A percentile compares a stretch with the other conserved stretches of the same genome.
Evolutionary conservation across 768 basidiomycete genomes (phyloP).

Genomic region (Amyloporia xantha): DNA sequence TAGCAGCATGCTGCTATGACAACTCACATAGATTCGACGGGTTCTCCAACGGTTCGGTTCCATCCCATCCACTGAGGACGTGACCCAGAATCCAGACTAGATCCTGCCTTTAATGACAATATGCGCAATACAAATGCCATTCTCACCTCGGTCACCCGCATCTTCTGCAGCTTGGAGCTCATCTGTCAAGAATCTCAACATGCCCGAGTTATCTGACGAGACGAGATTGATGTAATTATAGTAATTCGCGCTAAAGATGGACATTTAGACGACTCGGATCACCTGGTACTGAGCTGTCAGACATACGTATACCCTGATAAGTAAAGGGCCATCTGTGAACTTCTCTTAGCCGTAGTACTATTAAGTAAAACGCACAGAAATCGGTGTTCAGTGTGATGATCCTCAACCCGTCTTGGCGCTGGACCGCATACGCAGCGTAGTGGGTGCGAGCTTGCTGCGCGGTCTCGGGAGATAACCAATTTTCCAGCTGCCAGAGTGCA

Average conservation of each 20-base stretch:
- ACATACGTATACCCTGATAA: slow-evolving; percentile 22
- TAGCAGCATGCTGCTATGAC: neutral
- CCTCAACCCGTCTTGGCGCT: slow-evolving; percentile 56
- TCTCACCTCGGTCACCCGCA: slow-evolving; percentile 57
- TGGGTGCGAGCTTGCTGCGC: slow-evolving; percentile 55
- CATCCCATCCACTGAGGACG: slow-evolving; percentile 64
- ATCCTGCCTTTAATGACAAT: slow-evolving; percentile 11
- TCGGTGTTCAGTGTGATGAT: slow-evolving; percentile 75
- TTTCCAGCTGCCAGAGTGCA: slow-evolving; percentile 60
- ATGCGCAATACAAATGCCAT: neutral
- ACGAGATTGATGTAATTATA: slow-evolving; percentile 77
- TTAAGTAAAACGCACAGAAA: slow-evolving; percentile 48
- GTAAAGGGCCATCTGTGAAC: slow-evolving; percentile 2
- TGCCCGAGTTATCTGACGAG: slow-evolving; percentile 62
- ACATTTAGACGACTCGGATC: neutral
- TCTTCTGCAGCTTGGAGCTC: slow-evolving; percentile 78
- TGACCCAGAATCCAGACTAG: slow-evolving; percentile 50
- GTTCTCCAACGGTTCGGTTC: slow-evolving; percentile 52
- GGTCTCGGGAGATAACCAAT: slow-evolving; percentile 57
- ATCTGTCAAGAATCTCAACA: slow-evolving; percentile 72
- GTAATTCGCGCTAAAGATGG: slow-evolving; percentile 38
- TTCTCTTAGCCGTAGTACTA: slow-evolving; percentile 32
- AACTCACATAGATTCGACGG: slow-evolving; percentile 65
- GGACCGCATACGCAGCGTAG: slow-evolving; percentile 69
- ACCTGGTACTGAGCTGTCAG: neutral